Evolutionary conservation across 2,329 filamentous ascomycete genomes (phyloP).

Genomic region (Simplicillium sp.): DNA sequence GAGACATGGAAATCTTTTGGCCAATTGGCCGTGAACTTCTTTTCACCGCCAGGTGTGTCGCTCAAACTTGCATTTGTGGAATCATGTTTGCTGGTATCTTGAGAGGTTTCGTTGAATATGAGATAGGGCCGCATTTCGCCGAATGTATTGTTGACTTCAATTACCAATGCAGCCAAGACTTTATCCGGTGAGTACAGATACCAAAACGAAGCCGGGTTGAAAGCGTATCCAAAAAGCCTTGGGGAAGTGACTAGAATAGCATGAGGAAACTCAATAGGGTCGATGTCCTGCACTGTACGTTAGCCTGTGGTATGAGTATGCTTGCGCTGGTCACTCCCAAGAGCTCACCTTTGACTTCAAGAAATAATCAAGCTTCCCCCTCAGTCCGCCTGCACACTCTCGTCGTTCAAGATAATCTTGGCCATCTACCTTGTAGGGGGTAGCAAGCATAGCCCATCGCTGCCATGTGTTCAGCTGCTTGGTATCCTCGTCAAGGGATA

Average conservation of each 20-base stretch:
- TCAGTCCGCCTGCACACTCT: constrained; percentile 39
- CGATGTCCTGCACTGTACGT: constrained; percentile 36
- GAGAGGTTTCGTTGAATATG: constrained; percentile 15
- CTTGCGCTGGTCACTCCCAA: too few species aligned
- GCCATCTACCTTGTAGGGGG: constrained; percentile 49
- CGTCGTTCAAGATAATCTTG: constrained; percentile 53
- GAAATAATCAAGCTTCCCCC: constrained; percentile 52
- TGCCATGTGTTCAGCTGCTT: constrained; percentile 1
- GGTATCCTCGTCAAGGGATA: constrained; percentile 33
- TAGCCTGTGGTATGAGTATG: neutral
- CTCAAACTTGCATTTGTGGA: neutral
- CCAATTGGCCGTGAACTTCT: constrained; percentile 41
- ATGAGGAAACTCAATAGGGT: constrained; percentile 51
- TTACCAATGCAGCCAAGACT: constrained; percentile 52
- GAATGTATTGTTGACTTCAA: constrained; percentile 73
- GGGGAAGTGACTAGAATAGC: constrained; percentile 66
- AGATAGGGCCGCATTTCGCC: constrained; percentile 48
- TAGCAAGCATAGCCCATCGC: constrained; percentile 18
- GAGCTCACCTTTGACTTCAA: constrained; percentile 44
- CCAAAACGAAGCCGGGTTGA: constrained; percentile 73
- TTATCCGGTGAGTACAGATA: constrained; percentile 57
- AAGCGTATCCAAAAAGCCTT: constrained; percentile 58
- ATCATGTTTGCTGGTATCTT: constrained; percentile 7
- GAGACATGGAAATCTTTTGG: constrained; percentile 69
- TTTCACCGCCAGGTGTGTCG: neutral